Evolutionary conservation across 2,329 filamentous ascomycete genomes (phyloP), one percentile per base, ranked within the genome.

Genomic region (Dactylellina leptospora): DNA sequence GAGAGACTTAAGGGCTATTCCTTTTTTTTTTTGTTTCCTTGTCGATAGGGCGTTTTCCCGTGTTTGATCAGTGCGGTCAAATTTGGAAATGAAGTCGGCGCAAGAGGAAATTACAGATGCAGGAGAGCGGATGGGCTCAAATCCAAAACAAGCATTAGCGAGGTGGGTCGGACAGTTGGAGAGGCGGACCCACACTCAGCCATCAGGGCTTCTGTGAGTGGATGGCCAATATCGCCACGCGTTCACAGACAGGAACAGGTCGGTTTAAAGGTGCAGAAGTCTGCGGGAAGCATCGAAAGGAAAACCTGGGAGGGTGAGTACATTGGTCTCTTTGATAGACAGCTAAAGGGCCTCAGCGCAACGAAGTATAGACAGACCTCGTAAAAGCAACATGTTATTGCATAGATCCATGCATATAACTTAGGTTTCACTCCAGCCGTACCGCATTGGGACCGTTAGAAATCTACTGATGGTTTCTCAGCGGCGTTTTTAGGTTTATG

Each of bases 81-180:
- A 63, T 56, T 69, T 71, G 56, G 64, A 71, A 71, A 71, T 63
- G 66, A 70, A 36, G 56, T 61, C 33, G 51, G 56, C 56, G 64
- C 44, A 62, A 70, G 64, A 70, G 66, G 66, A 71, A 71, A 71
- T 71, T 71, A 40, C 62, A 53, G 47, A 58, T 71, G 56, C 66
- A 63, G 58, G 56, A 71, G 56, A 42, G 36, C 66, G 66, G 66
- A 53, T 25, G 56, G 66, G 45, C 58, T 71, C 58, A 50, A 63
- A 71, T 71, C 66, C 66, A 71, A 71, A 71, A 71, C 66, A 71
- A 71, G 58, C 66, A 48, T 71, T 59, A 63, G 66, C 66, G 66
- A 71, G 53, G 59, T 63, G 53, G 44, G 58, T n/a, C n/a, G n/a
- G 28, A 28, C 54, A 13, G 42, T 40, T 61, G 56, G 48, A 44